phyloP scores from a whole-genome alignment of 768 basidiomycete species.

The Amyloporia xantha region DNA sequence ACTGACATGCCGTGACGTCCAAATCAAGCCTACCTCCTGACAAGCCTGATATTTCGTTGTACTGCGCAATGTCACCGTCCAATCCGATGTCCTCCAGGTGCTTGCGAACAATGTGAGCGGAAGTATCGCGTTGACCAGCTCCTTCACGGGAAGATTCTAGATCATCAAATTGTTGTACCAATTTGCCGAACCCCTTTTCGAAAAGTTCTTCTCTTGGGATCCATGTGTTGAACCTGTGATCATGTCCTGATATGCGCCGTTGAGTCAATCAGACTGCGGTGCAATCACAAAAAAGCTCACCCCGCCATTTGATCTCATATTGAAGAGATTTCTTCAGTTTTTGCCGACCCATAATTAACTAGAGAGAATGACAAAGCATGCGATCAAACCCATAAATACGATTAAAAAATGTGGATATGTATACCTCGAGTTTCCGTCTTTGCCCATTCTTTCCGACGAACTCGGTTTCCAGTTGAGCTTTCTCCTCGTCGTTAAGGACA shows the following conservation, averaged over 20 bases:
- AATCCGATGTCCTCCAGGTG: slow-evolving; percentile 94
- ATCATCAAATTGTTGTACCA: slow-evolving; percentile 93
- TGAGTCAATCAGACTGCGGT: neutral
- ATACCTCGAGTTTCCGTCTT: slow-evolving; percentile 84
- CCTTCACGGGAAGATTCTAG: slow-evolving; percentile 94
- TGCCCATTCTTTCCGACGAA: slow-evolving; percentile 91
- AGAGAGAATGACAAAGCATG: slow-evolving; percentile 4
- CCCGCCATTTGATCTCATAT: slow-evolving; percentile 88
- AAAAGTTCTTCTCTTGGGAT: slow-evolving; percentile 82
- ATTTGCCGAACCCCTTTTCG: slow-evolving; percentile 80
- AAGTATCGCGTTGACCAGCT: slow-evolving; percentile 85
- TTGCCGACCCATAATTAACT: slow-evolving; percentile 90
- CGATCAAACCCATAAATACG: too few relatives aligned
- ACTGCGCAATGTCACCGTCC: slow-evolving; percentile 96
- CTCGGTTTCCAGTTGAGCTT: slow-evolving; percentile 68
- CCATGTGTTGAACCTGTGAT: slow-evolving; percentile 89
- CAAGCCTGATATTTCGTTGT: slow-evolving; percentile 92
- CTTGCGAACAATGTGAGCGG: slow-evolving; percentile 75
- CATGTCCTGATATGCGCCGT: slow-evolving; percentile 36
- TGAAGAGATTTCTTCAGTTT: slow-evolving; percentile 94
- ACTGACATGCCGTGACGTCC: slow-evolving; percentile 1
- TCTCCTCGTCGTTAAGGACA: slow-evolving; percentile 83
- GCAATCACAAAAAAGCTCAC: slow-evolving; percentile 8
- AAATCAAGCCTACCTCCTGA: slow-evolving; percentile 63
- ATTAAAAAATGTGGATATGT: slow-evolving; percentile 1